Conservation (phyloP, 768 basidiomycete genomes). For the Leccinum incarnatum region DNA sequence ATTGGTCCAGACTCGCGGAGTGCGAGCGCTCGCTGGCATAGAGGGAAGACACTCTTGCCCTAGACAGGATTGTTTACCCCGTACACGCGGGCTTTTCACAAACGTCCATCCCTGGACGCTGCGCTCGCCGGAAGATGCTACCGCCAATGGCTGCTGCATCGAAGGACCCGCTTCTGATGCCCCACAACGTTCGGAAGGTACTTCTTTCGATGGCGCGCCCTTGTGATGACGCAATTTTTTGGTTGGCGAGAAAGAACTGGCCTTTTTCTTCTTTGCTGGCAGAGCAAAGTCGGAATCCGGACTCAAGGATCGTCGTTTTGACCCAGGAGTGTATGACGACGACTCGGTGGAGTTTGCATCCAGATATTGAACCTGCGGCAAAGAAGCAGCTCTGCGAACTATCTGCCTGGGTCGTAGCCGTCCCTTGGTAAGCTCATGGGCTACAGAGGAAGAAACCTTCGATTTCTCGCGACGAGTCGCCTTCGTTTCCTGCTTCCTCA, state of each 20-base stretch:
- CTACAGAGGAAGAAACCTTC: neutral
- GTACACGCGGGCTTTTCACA: conserved; percentile 3
- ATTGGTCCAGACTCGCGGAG: conserved; percentile 29
- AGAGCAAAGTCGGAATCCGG: neutral
- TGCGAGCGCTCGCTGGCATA: neutral
- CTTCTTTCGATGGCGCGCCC: neutral
- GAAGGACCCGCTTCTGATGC: neutral
- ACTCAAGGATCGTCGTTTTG: conserved; percentile 20
- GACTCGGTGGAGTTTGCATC: neutral
- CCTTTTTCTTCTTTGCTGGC: conserved; percentile 10
- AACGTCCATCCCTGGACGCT: conserved; percentile 19
- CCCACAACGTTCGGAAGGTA: neutral
- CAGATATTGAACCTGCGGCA: neutral
- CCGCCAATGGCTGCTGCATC: neutral
- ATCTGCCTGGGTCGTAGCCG: neutral
- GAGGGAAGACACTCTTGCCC: neutral
- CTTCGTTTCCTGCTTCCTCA: neutral
- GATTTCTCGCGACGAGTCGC: neutral
- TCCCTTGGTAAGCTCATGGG: neutral
- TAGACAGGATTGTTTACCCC: neutral
- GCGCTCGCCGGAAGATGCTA: neutral
- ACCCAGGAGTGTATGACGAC: neutral
- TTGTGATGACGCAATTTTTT: neutral
- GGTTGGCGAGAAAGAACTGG: conserved; percentile 1
- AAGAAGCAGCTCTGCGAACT: neutral